These are phyloP conservation scores for Penicillium rolfsii DNA, from an alignment of 2,329 filamentous ascomycete species.

Conservation along the genomic window DNA sequence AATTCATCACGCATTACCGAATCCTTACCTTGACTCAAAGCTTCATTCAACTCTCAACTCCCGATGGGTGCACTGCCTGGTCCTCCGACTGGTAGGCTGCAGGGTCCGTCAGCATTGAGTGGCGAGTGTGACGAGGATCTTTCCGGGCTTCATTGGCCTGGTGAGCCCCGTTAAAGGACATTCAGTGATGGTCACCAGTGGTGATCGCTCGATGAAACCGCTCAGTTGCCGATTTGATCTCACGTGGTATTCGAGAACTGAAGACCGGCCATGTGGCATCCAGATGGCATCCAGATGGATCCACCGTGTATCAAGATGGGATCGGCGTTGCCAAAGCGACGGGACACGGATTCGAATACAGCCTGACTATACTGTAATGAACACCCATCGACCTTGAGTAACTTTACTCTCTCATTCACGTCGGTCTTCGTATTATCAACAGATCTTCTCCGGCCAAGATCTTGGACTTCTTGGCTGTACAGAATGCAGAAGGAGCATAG, in stretches of 20 bases:
- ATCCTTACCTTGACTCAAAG: not conserved
- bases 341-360: not conserved
- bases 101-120: not conserved
- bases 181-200: not conserved
- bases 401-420: not conserved
- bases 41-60: not conserved
- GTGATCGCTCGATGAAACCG: not conserved
- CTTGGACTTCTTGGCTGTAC: not conserved
- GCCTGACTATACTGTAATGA: not conserved
- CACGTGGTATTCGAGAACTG: not conserved
- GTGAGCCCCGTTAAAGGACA: not conserved
- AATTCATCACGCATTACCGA: not conserved
- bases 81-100: not conserved
- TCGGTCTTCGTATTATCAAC: no score
- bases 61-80: not conserved
- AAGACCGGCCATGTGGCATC: not conserved
- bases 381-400: no score
- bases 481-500: not conserved
- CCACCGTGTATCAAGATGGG: not conserved
- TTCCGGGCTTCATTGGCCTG: not conserved
- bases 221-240: not conserved
- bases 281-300: not conserved
- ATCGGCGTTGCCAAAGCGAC: not conserved
- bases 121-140: not conserved
- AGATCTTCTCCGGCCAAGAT: not conserved